Evolutionary conservation across 441 rosid genomes (phyloP), one percentile per base, ranked within the genome.

Genomic region (Euphorbia celastroides): DNA sequence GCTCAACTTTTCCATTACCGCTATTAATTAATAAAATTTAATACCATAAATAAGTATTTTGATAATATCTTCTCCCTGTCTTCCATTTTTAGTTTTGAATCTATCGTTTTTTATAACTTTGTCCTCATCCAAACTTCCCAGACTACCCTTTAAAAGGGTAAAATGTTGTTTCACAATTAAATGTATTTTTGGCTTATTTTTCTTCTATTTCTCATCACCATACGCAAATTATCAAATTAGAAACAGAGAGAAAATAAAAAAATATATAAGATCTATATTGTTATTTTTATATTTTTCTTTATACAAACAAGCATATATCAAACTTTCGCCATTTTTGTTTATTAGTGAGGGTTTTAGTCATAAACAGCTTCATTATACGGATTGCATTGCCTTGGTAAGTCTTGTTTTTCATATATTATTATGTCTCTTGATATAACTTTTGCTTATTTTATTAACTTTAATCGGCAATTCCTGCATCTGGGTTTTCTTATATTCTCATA

Each of bases 391-490:
- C 69, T 48, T 80, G 73, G 66, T 38, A 7, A 17, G 63, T 82
- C 79, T 67, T 69, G 68, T 60, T 80, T 76, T 75, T 69, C 76
- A 78, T 52, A 70, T 62, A 57, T 76, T 77, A 58, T 3, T 34
- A 67, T 57, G 57, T 17, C 78, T 78, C 75, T 65, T 31, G 74
- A 88, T 86, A 76, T 85, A 83, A 67, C 59, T 7, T 58, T 46
- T 46, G 4, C 63, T 51, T 73, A 67, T 61, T 28, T 60, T 22
- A 13, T 46, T 50, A 17, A 13, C 48, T 57, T 71, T n/a, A n/a
- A n/a, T n/a, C n/a, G n/a, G n/a, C n/a, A n/a, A n/a, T n/a, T n/a
- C n/a, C n/a, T n/a, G n/a, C n/a, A n/a, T n/a, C n/a, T n/a, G n/a
- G n/a, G n/a, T n/a, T n/a, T n/a, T n/a, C n/a, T n/a, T n/a, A n/a